A percentile compares a stretch with the other conserved stretches of the same genome.
These are phyloP conservation scores for Termitomyces sp. DNA, from an alignment of 768 basidiomycete species.

Conservation along the genomic window DNA sequence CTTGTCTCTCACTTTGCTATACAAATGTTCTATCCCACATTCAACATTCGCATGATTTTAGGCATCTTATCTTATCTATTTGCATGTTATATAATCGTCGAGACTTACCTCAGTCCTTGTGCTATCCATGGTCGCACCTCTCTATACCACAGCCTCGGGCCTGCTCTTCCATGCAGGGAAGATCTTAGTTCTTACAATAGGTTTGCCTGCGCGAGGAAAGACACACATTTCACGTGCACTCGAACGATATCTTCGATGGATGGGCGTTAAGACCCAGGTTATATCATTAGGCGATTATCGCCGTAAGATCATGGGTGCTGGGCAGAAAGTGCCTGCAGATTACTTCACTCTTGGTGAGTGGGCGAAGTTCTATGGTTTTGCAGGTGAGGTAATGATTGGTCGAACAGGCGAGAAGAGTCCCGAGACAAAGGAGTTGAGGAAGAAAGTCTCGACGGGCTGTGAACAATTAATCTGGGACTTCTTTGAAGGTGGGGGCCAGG, in stretches of 20 bases:
- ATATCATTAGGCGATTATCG: conserved; percentile 95
- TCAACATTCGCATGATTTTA: neutral
- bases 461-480: conserved; percentile 88
- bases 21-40: neutral
- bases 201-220: conserved; percentile 91
- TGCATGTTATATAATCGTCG: neutral
- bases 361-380: neutral
- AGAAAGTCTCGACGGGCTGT: conserved; percentile 73
- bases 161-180: conserved; percentile 91
- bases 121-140: conserved; percentile 76
- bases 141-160: conserved; percentile 89
- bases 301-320: conserved; percentile 82
- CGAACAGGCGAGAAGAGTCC: conserved; percentile 67
- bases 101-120: neutral
- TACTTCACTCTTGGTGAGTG: conserved; percentile 80
- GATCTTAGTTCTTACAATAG: conserved; percentile 89
- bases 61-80: conserved; percentile 5
- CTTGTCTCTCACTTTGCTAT: neutral
- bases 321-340: conserved; percentile 83
- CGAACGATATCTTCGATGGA: conserved; percentile 97
- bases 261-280: conserved; percentile 94
- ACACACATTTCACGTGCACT: conserved; percentile 95
- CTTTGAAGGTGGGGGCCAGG: conserved; percentile 84
- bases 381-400: neutral
- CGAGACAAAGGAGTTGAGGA: conserved; percentile 74